Percentiles rank a stretch among this genome's conserved stretches.
These are phyloP conservation scores for Corchorus olitorius DNA, from an alignment of 345 rosid species.

Conservation along the genomic window DNA sequence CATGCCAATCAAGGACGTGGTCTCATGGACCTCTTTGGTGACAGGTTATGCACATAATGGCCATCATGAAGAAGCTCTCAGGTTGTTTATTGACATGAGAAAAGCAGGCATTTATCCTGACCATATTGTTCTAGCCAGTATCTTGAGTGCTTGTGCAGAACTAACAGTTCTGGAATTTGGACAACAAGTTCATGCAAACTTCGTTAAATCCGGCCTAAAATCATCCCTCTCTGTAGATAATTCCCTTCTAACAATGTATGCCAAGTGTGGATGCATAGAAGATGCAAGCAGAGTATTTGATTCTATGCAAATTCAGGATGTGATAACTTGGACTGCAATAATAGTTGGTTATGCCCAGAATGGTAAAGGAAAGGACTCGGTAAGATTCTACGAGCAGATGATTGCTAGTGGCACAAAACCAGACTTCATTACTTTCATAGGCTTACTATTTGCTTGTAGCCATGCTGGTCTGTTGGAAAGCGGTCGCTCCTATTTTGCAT, in stretches of 20 bases:
- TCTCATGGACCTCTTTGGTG: slow-evolving; percentile 92
- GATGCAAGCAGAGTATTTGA: slow-evolving; percentile 62
- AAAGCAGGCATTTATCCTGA: slow-evolving; percentile 55
- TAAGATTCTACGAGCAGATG: slow-evolving; percentile 63
- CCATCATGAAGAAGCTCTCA: slow-evolving; percentile 62
- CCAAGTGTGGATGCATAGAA: slow-evolving; percentile 74
- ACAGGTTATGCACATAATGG: slow-evolving; percentile 73
- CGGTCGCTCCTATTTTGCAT: slow-evolving; percentile 56
- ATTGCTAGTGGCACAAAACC: slow-evolving; percentile 61
- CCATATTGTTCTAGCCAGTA: slow-evolving; percentile 59
- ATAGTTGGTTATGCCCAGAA: slow-evolving; percentile 90
- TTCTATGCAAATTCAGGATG: slow-evolving; percentile 57
- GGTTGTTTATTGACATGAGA: slow-evolving; percentile 66
- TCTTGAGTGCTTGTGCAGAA: slow-evolving; percentile 76
- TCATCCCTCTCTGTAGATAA: slow-evolving; percentile 72
- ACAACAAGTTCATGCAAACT: slow-evolving; percentile 71
- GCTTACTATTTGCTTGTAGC: slow-evolving; percentile 90
- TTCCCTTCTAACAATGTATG: slow-evolving; percentile 81
- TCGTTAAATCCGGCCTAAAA: slow-evolving; percentile 54
- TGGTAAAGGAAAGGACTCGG: slow-evolving; percentile 74
- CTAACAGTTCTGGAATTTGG: slow-evolving; percentile 76
- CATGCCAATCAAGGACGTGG: slow-evolving; percentile 69
- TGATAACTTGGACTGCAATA: slow-evolving; percentile 85
- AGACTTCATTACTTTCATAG: slow-evolving; percentile 78
- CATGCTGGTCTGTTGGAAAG: slow-evolving; percentile 73